Evolutionary conservation across 805 yeast genomes (phyloP), one percentile per base, ranked within the genome.

Genomic region (Dipodascus albidus): DNA sequence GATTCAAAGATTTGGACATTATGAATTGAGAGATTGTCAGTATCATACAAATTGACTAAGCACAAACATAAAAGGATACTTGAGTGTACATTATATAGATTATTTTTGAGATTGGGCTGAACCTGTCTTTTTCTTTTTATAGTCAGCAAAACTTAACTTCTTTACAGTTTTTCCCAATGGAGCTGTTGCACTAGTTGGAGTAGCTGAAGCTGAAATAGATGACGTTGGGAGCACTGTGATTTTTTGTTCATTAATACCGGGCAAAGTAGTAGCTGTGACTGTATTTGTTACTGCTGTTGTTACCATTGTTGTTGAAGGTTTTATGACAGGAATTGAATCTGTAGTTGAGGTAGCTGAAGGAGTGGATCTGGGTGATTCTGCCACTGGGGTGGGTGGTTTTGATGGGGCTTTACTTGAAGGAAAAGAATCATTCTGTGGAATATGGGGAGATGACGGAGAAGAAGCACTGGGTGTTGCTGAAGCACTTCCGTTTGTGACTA

Each of bases 111-210:
- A 19, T 38, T 38, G 44, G 14, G 20, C 44, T 6, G 44, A 38
- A 17, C 3, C 20, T 3, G 44, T 47, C 19, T 42, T 21, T 17
- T 78, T 78, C 72, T 78, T 83, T 66, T 81, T 82, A 65, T 84
- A 84, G 61, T 84, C 91, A 0, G 89, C 89, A 64, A 84, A 79
- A 50, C 87, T 81, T 59, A 84, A 71, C 66, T 83, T 84, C 70
- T 80, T 81, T 23, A 47, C 49, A 11, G 31, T 21, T 23, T 74
- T 77, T 47, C 67, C 58, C 54, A 67, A 66, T 2, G 71, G 70
- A 31, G 64, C 68, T 22, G 62, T 54, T 44, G 58, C 58, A 20
- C 31, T 14, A 14, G 54, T 48, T 11, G 33, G 27, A 47, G 22
- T 24, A 15, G 50, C 48, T 2, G 44, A 14, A 4, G 38, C 23